Base-by-base conservation (phyloP, 2,329 filamentous ascomycete genomes). In the Ascochyta koolunga region DNA sequence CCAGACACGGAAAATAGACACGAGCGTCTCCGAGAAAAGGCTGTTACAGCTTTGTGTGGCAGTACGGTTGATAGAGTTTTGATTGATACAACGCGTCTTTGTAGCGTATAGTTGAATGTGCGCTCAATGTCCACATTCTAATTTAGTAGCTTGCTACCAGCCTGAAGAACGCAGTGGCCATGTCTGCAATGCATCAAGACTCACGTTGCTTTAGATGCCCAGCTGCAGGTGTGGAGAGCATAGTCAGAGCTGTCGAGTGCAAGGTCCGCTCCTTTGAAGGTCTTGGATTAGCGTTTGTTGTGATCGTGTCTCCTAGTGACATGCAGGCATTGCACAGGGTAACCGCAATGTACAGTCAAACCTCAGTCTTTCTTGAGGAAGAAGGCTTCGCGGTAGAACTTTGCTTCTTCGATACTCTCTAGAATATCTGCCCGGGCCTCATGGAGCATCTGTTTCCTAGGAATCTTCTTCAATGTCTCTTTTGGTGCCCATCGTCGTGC, bases 321-420 rank as follows among this genome's bases (percentile, higher is more conserved):
- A 35, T 5, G n/a, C n/a, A n/a, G n/a, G n/a, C n/a, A 36, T 18
- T 18, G 13, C 11, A 21, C 5, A 13, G 10, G 10, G 35, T 21
- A 9, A 4, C 3, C 10, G 35, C 10, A 37, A 13, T 22, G 13
- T 10, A 21, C 35, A 13, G 16, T 24, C 39, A 4, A 18, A 7
- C 7, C 10, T 32, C 15, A 47, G 8, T 49, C 48, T 41, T 55
- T 59, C 27, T 48, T 61, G 13, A 67, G 10, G 33, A 96, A 96
- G 50, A 96, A 83, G 16, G 78, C 79, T 55, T 88, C 80, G 66
- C 85, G 86, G 75, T 96, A 98, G 72, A 89, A 97, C 67, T 80
- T 86, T 49, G 93, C 93, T 79, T 99, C 95, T 50, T 84, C 88
- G 59, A 99, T 97, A 76, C 93, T 98, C 79, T 99, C 95, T 56